phyloP scores from a whole-genome alignment of 163 green algal genomes.

The Prototheca wickerhamii region DNA sequence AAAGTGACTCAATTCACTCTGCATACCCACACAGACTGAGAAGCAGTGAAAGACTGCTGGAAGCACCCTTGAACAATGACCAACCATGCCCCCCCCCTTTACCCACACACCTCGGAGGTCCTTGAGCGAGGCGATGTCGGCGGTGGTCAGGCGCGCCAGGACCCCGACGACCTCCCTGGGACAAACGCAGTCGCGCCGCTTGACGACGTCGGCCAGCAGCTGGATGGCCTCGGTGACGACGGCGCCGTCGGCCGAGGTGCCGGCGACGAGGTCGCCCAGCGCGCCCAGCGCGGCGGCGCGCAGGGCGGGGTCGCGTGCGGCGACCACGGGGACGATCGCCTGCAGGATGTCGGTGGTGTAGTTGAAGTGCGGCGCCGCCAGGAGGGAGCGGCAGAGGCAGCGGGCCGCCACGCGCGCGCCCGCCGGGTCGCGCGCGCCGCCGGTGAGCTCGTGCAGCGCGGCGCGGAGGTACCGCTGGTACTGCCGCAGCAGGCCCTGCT shows the following conservation, averaged over 20 bases:
- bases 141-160: slow-evolving; percentile 53
- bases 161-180: slow-evolving; percentile 39
- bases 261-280: slow-evolving; percentile 2
- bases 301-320: slow-evolving; percentile 25
- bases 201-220: slow-evolving; percentile 80
- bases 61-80: too few species aligned
- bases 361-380: slow-evolving; percentile 72
- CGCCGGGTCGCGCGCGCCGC: neutral
- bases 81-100: slow-evolving; percentile 11
- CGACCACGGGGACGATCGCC: slow-evolving; percentile 56
- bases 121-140: slow-evolving; percentile 35
- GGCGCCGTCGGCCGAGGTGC: slow-evolving; percentile 11
- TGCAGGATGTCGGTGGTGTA: slow-evolving; percentile 71
- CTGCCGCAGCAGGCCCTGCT: slow-evolving; percentile 62
- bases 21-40: too few species aligned
- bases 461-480: slow-evolving; percentile 80
- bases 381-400: slow-evolving; percentile 70
- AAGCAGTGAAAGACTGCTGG: slow-evolving; percentile 6
- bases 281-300: slow-evolving; percentile 3
- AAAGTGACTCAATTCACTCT: too few species aligned
- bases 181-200: slow-evolving; percentile 46
- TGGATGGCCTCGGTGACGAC: slow-evolving; percentile 58
- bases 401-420: slow-evolving; percentile 47
- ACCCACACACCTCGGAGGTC: slow-evolving; percentile 17
- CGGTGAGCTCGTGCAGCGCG: slow-evolving; percentile 32